Conservation (phyloP, 1,139 yeast genomes). For the Geotrichum bryndzae region DNA sequence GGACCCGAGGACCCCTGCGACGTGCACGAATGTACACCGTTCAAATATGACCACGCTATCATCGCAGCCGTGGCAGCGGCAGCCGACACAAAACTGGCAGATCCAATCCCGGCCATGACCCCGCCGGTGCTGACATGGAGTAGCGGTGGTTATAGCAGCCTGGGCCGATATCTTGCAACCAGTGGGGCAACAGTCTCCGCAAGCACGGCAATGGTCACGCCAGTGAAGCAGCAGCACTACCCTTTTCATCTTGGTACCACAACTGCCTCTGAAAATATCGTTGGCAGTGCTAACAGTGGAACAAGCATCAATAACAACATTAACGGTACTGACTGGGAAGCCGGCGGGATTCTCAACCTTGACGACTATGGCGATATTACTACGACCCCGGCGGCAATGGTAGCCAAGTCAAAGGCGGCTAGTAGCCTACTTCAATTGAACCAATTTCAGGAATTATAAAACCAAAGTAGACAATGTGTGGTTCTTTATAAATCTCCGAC, state of each 20-base stretch:
- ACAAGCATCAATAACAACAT: not conserved
- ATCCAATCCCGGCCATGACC: not conserved
- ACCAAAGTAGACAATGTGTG: not conserved
- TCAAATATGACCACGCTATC: not conserved
- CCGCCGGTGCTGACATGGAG: not conserved
- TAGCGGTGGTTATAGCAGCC: not conserved
- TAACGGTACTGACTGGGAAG: not conserved
- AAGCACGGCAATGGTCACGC: not conserved
- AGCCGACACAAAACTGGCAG: not conserved
- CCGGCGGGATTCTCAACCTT: not conserved
- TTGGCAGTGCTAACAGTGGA: not conserved
- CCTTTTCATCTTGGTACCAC: slow-evolving; percentile 9
- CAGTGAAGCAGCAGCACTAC: slow-evolving; percentile 7
- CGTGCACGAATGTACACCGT: not conserved
- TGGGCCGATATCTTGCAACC: not conserved
- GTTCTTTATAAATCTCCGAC: not conserved
- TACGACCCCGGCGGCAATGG: not conserved
- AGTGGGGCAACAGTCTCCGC: not conserved
- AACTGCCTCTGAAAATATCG: not conserved
- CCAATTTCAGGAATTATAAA: not conserved
- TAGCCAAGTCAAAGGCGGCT: not conserved
- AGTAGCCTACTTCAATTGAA: not conserved
- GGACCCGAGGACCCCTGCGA: not conserved
- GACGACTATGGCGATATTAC: not conserved
- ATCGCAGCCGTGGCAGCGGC: not conserved